phyloP scores from a whole-genome alignment of 768 basidiomycete genomes.

The Piloderma croceum region DNA sequence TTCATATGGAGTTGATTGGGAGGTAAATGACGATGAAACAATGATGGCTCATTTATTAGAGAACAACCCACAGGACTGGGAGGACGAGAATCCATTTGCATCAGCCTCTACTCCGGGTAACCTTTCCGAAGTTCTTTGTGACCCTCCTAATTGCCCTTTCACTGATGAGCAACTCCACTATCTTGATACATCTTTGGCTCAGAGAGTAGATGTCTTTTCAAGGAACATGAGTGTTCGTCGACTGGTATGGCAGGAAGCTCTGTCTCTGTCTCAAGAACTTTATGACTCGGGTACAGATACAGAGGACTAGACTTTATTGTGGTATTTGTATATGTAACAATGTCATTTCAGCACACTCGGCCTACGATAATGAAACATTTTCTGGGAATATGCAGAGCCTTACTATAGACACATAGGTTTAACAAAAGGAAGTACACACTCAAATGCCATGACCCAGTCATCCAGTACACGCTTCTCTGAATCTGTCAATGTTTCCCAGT shows the following conservation, averaged over 20 bases:
- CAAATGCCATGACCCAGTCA: no score
- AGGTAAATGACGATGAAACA: constrained; percentile 1
- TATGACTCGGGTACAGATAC: no score
- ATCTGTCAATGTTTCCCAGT: no score
- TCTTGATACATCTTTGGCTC: constrained; percentile 4
- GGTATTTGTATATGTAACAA: no score
- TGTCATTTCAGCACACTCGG: no score
- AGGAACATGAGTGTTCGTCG: neutral
- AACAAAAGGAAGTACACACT: no score
- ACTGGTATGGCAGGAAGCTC: neutral
- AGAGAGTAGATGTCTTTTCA: neutral
- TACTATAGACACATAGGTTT: no score
- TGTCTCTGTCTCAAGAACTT: neutral
- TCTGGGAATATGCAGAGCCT: no score
- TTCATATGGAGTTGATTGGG: constrained; percentile 7
- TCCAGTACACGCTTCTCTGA: no score
- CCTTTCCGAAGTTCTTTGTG: constrained; percentile 10
- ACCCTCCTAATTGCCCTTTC: constrained; percentile 12
- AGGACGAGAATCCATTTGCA: constrained; percentile 6
- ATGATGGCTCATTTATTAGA: neutral
- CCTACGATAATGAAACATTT: no score
- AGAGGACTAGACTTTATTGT: no score
- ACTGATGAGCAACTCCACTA: constrained; percentile 4
- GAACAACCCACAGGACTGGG: constrained; percentile 9
- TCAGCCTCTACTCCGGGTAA: constrained; percentile 1